Evolutionary conservation across 306 rosid genomes (phyloP).

Genomic region (Cercis canadensis): DNA sequence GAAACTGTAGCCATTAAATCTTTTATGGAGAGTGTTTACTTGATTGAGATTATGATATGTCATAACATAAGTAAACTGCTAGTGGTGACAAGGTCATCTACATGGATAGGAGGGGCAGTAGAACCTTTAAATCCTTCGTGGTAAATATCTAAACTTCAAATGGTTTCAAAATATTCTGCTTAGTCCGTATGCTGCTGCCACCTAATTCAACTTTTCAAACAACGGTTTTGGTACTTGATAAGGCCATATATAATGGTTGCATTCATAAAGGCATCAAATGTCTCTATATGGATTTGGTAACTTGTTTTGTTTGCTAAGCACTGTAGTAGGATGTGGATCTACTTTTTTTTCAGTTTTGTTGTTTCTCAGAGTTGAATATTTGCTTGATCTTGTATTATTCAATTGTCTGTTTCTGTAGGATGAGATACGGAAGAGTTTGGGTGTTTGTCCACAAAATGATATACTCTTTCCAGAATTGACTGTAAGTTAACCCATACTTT

Average conservation of each 20-base stretch:
- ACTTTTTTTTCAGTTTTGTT: no score
- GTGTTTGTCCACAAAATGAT: slow-evolving; percentile 96
- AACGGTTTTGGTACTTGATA: not conserved
- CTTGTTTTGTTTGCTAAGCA: not conserved
- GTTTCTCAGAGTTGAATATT: slow-evolving; percentile 22
- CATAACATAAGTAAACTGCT: not conserved
- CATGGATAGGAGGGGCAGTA: not conserved
- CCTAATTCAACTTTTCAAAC: not conserved
- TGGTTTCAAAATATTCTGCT: not conserved
- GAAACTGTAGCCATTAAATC: not conserved
- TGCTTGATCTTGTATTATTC: slow-evolving; percentile 26
- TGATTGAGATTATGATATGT: not conserved
- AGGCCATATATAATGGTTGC: not conserved
- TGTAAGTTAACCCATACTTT: slow-evolving; percentile 58
- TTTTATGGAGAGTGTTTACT: not conserved
- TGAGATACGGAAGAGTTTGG: slow-evolving; percentile 92
- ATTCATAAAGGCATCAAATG: slow-evolving; percentile 11
- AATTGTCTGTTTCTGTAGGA: slow-evolving; percentile 60
- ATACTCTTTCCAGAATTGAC: slow-evolving; percentile 92
- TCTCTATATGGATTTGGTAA: slow-evolving; percentile 20
- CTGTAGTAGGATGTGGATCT: no score
- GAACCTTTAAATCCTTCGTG: not conserved
- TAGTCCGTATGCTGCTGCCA: not conserved
- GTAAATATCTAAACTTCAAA: no score
- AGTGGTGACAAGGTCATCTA: not conserved